phyloP scores from a whole-genome alignment of 139 green algal species.

The Volvox reticuliferus region DNA sequence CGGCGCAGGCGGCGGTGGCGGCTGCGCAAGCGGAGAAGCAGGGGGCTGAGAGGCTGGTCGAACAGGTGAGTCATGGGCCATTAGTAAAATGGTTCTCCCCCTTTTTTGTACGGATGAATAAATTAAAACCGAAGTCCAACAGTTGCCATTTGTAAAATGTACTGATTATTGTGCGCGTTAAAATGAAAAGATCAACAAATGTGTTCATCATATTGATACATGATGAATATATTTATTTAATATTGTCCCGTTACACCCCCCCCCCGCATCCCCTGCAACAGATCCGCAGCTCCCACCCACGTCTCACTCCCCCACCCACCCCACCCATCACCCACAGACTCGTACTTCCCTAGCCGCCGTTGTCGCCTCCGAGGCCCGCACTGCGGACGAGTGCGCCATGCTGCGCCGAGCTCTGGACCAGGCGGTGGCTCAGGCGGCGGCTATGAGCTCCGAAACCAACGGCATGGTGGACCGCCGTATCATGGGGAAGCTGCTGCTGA shows the following conservation, averaged over 20 bases:
- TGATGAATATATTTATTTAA: too few species aligned
- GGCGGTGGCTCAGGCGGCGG: conserved; percentile 47
- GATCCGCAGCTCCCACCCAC: not conserved
- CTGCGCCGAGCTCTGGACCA: conserved; percentile 65
- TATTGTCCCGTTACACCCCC: too few species aligned
- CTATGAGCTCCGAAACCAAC: conserved; percentile 57
- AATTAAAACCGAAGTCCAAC: too few species aligned
- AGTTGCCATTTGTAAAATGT: too few species aligned
- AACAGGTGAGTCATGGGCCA: too few species aligned
- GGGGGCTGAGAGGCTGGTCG: conserved; percentile 33
- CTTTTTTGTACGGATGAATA: too few species aligned
- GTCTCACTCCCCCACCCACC: not conserved
- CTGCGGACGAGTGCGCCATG: conserved; percentile 69
- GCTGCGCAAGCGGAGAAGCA: conserved; percentile 22
- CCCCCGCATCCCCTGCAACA: too few species aligned
- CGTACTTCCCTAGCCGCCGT: not conserved
- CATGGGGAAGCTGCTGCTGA: conserved; percentile 77
- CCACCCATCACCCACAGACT: not conserved
- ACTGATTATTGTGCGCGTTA: too few species aligned
- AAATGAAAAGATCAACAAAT: too few species aligned
- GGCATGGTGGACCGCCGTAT: conserved; percentile 71
- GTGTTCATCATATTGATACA: too few species aligned
- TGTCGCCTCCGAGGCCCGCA: conserved; percentile 18
- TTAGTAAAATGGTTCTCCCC: too few species aligned
- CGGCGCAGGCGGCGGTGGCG: conserved; percentile 34